These are phyloP conservation scores for Solanum okadae DNA, from an alignment of 257 asterid species.

Conservation along the genomic window DNA sequence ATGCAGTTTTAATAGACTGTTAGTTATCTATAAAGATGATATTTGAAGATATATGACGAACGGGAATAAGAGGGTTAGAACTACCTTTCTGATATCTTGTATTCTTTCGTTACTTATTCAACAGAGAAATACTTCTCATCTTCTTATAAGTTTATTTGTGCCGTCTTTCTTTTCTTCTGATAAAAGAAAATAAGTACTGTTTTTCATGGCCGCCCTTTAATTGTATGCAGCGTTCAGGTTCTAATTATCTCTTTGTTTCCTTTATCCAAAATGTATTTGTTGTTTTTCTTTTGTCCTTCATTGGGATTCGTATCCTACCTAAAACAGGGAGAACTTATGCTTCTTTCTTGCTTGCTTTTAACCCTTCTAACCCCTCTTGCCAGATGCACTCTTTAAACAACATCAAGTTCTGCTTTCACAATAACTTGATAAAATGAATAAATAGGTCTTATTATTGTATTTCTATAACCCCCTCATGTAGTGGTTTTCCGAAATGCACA, in stretches of 20 bases:
- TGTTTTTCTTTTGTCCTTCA: not conserved
- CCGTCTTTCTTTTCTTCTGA: not conserved
- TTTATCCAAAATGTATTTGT: not conserved
- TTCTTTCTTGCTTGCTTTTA: not conserved
- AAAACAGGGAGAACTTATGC: not conserved
- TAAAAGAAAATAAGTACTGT: not conserved
- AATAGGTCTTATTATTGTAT: not conserved
- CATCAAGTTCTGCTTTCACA: not conserved
- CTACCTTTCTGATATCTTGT: not conserved
- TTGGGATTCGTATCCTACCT: not conserved
- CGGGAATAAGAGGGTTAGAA: not conserved
- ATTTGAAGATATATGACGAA: not conserved
- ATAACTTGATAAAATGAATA: not conserved
- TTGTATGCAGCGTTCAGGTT: not conserved
- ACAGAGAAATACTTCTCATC: not conserved
- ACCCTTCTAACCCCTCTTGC: not conserved
- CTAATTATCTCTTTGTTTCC: not conserved
- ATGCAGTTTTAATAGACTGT: not conserved
- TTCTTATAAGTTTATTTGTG: not conserved
- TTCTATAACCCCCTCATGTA: not conserved
- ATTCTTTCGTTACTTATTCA: not conserved
- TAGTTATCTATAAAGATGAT: not conserved
- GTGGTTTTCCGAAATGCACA: not conserved
- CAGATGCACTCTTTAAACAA: not conserved
- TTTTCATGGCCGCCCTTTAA: not conserved